Evolutionary conservation across 805 yeast genomes (phyloP).

Genomic region (Saturnispora silvae): DNA sequence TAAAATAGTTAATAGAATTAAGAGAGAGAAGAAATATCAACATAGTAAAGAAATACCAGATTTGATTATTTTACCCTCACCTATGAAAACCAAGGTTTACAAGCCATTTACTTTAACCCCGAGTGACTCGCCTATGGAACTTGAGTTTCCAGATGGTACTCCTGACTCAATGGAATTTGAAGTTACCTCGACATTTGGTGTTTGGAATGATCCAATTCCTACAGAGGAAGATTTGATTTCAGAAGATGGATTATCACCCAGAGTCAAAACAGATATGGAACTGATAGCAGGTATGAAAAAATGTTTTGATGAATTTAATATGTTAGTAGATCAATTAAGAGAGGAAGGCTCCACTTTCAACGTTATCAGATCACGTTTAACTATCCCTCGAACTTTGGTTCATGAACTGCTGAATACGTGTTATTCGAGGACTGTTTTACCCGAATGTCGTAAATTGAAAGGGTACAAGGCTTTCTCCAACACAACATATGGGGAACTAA

Average conservation of each 20-base stretch:
- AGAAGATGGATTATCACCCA: neutral
- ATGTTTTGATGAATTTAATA: constrained; percentile 35
- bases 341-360: constrained; percentile 22
- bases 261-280: constrained; percentile 1
- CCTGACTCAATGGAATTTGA: neutral
- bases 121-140: neutral
- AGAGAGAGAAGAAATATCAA: neutral
- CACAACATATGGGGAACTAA: constrained; percentile 81
- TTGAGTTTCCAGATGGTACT: neutral
- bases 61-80: neutral
- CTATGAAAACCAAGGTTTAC: neutral
- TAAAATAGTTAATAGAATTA: too few relatives aligned
- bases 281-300: constrained; percentile 3
- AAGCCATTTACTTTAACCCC: neutral
- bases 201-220: neutral
- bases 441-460: constrained; percentile 51
- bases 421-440: constrained; percentile 71
- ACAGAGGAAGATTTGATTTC: neutral
- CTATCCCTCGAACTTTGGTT: constrained; percentile 33
- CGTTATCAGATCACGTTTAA: constrained; percentile 12
- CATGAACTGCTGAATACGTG: constrained; percentile 66
- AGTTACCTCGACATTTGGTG: neutral
- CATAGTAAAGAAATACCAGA: neutral
- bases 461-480: constrained; percentile 80
- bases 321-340: constrained; percentile 27